phyloP scores from a whole-genome alignment of 345 rosid genomes.

The Linum trigynum region DNA sequence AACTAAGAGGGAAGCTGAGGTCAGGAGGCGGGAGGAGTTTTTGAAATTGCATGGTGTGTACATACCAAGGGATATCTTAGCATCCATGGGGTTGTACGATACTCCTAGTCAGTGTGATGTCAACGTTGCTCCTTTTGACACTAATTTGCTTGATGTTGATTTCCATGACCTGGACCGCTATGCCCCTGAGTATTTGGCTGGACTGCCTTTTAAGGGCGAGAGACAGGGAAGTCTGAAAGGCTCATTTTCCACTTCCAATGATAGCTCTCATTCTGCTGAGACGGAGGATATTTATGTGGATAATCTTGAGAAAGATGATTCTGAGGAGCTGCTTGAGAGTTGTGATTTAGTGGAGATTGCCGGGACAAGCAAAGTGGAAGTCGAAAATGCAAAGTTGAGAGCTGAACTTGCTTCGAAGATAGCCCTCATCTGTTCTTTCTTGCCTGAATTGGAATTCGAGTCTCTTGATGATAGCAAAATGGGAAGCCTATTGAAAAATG shows the following conservation, averaged over 20 bases:
- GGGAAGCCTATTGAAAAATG: slow-evolving; percentile 52
- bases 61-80: slow-evolving; percentile 66
- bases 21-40: slow-evolving; percentile 88
- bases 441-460: slow-evolving; percentile 60
- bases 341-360: slow-evolving; percentile 73
- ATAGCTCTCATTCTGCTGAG: slow-evolving; percentile 51
- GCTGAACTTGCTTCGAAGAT: slow-evolving; percentile 96
- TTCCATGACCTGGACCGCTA: slow-evolving; percentile 62
- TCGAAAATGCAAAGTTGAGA: slow-evolving; percentile 91
- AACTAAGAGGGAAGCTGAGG: slow-evolving; percentile 69
- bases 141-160: slow-evolving; percentile 68
- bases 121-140: slow-evolving; percentile 76
- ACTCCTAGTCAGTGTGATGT: slow-evolving; percentile 93
- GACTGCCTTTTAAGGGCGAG: slow-evolving; percentile 37
- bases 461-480: slow-evolving; percentile 52
- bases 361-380: slow-evolving; percentile 93
- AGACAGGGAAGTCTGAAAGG: slow-evolving; percentile 46
- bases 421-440: slow-evolving; percentile 59
- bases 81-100: slow-evolving; percentile 80
- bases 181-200: slow-evolving; percentile 77
- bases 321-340: slow-evolving; percentile 48
- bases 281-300: slow-evolving; percentile 40
- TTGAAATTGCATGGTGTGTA: slow-evolving; percentile 51
- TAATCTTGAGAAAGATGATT: slow-evolving; percentile 33
- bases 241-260: slow-evolving; percentile 54